Evolutionary conservation across 805 yeast species (phyloP), one percentile per base, ranked within the genome.

Genomic region (Ogataea nitratoaversa): DNA sequence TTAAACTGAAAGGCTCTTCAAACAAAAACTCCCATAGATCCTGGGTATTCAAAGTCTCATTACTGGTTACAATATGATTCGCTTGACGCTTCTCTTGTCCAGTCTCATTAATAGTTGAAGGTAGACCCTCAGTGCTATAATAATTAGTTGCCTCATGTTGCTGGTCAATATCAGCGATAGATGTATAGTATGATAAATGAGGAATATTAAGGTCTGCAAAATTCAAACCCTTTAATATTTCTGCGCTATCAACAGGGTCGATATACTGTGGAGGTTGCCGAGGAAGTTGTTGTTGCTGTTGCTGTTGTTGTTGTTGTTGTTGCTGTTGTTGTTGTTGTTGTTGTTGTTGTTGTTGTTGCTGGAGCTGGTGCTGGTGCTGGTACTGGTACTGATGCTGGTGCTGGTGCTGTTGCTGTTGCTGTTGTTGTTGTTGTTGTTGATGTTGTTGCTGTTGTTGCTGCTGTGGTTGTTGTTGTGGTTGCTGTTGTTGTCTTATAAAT

Each of bases 1-100:
- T 42, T 19, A 45, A 25, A n/a, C 38, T 45, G 32, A 45, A 45
- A 3, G 49, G 49, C 27, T 42, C 44, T 18, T 45, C 49, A 24
- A 45, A 45, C 14, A 45, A 35, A 24, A 44, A 41, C 23, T 41
- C 43, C 48, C 45, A 44, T 4, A 41, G 30, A 19, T 44, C 45
- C 7, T 32, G 23, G 6, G 48, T 44, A 33, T 32, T 36, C 5
- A 38, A 19, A 9, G 32, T n/a, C n/a, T n/a, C n/a, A 23, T 23
- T 11, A 11, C 7, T 11, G 25, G 25, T 23, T 7, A n/a, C n/a
- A n/a, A n/a, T n/a, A n/a, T 25, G 11, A 25, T 13, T 8, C 11
- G 9, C 13, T 25, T 25, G 29, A 12, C n/a, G 29, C 5, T 25
- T 25, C 5, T 25, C 14, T 13, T 8, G 29, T 6, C 14, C 29